These are phyloP conservation scores for Somion occarium DNA, from an alignment of 1,284 basidiomycete genomes.

Conservation along the genomic window DNA sequence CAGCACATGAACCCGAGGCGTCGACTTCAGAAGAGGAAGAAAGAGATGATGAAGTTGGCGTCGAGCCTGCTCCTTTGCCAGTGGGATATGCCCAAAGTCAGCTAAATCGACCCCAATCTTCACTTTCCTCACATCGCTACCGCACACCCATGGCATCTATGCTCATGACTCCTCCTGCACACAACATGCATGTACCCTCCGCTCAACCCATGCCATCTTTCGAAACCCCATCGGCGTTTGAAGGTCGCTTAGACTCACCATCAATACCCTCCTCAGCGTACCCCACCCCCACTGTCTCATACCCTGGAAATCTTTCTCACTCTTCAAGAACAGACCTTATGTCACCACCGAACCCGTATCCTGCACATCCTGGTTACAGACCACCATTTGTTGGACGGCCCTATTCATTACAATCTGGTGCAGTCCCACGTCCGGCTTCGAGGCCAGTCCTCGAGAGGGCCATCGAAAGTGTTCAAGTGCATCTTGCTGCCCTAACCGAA, in stretches of 20 bases:
- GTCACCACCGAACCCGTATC: constrained; percentile 27
- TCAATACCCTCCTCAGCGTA: constrained; percentile 35
- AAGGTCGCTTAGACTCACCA: constrained; percentile 27
- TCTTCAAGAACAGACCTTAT: constrained; percentile 24
- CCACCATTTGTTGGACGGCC: constrained; percentile 22
- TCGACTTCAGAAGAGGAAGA: constrained; percentile 40
- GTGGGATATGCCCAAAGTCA: constrained; percentile 32
- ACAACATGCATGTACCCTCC: constrained; percentile 31
- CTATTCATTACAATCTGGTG: constrained; percentile 23
- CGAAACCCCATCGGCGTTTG: constrained; percentile 71
- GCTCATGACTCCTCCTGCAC: constrained; percentile 47
- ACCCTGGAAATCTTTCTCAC: constrained; percentile 24
- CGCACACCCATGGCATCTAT: constrained; percentile 70
- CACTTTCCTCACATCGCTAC: constrained; percentile 67
- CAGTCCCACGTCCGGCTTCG: constrained; percentile 22
- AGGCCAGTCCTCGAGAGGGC: constrained; percentile 54
- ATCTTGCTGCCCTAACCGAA: constrained; percentile 86
- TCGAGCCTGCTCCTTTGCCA: constrained; percentile 28
- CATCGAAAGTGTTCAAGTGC: constrained; percentile 82
- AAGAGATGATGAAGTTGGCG: constrained; percentile 41
- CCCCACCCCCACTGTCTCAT: constrained; percentile 28
- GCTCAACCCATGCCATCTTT: constrained; percentile 68
- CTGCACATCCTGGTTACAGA: constrained; percentile 26
- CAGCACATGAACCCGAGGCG: constrained; percentile 18
- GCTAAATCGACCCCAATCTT: constrained; percentile 60